These are phyloP conservation scores for Ramichloridium luteum DNA, from an alignment of 2,329 filamentous ascomycete genomes.

Conservation along the genomic window DNA sequence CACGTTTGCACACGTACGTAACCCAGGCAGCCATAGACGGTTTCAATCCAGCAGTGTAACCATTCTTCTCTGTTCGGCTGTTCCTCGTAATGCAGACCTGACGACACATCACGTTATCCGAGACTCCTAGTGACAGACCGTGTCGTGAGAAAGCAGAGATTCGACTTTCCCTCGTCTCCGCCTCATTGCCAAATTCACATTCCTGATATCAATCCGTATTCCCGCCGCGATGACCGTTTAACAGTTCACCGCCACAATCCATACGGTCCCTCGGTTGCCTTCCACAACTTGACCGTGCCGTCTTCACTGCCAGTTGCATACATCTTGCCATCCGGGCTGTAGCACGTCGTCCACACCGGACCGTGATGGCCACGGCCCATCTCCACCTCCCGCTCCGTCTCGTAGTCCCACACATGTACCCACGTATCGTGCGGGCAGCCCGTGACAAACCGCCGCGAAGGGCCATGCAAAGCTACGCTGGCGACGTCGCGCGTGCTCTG, in stretches of 20 bases:
- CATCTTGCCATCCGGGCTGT: slow-evolving; percentile 87
- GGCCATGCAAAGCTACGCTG: slow-evolving; percentile 76
- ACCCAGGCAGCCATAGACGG: no score
- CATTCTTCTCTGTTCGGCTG: no score
- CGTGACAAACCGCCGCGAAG: slow-evolving; percentile 71
- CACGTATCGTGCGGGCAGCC: slow-evolving; percentile 88
- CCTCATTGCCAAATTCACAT: no score
- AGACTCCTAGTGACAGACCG: no score
- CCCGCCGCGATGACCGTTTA: no score
- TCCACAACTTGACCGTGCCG: slow-evolving; percentile 89
- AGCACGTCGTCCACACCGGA: slow-evolving; percentile 90
- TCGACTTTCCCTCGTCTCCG: no score
- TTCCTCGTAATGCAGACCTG: no score
- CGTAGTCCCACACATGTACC: slow-evolving; percentile 89
- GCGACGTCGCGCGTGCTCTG: slow-evolving; percentile 75
- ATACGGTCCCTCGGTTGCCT: slow-evolving; percentile 52
- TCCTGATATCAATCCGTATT: no score
- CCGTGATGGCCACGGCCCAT: slow-evolving; percentile 95
- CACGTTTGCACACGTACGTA: no score
- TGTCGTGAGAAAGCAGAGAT: no score
- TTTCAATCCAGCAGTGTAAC: no score
- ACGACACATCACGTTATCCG: no score
- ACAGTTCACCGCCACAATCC: slow-evolving; percentile 51
- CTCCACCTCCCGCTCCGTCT: slow-evolving; percentile 72
- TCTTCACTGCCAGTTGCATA: slow-evolving; percentile 96